Conservation (phyloP, 176 grass and related monocot genomes). For the Bromus sterilis region DNA sequence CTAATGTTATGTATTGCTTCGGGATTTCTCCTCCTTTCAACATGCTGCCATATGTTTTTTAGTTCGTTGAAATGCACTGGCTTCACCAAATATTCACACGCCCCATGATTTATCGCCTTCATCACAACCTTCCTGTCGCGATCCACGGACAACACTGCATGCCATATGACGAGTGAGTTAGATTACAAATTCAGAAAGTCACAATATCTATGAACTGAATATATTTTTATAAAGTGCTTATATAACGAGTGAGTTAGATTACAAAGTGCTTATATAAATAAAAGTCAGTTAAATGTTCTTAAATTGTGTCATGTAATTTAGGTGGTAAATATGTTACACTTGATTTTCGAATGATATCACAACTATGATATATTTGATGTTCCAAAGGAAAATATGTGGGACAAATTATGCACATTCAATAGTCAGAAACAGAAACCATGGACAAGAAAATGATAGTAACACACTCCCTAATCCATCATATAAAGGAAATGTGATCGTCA, state of each 20-base stretch:
- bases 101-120: background rate
- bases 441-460: background rate
- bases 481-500: background rate
- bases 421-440: background rate
- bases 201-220: background rate
- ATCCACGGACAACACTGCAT: background rate
- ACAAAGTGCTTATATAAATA: no score
- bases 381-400: no score
- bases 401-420: background rate
- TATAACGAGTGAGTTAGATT: no score
- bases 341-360: no score
- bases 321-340: no score
- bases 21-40: background rate
- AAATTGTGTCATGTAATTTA: no score
- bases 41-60: background rate
- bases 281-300: no score
- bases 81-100: background rate
- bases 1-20: background rate
- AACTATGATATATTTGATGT: no score
- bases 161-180: background rate
- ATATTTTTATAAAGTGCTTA: no score
- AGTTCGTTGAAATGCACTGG: background rate
- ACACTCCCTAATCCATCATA: background rate
- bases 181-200: background rate
- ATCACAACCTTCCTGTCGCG: background rate